Evolutionary conservation across 495 filamentous ascomycete genomes (phyloP).

Genomic region (Ramalina peruviana): DNA sequence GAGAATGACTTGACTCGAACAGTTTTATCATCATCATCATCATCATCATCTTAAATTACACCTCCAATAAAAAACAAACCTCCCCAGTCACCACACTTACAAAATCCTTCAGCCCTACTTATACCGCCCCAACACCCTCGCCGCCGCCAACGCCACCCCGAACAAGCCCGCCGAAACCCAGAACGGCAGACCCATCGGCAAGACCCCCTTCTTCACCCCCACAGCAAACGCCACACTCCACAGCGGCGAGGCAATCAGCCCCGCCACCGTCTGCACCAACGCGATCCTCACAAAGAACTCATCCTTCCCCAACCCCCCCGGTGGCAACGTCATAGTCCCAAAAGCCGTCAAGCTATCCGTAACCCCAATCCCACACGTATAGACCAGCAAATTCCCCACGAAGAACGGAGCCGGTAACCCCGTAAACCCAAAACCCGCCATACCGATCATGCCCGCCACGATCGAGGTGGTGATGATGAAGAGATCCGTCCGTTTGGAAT

Average conservation of each 20-base stretch:
- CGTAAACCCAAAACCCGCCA: conserved; percentile 7
- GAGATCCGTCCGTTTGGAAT: conserved; percentile 3
- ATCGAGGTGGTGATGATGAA: conserved; percentile 6
- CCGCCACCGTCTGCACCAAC: conserved; percentile 2
- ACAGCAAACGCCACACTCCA: background rate
- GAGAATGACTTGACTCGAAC: too few relatives aligned
- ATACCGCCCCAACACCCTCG: background rate
- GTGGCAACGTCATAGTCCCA: conserved; percentile 2
- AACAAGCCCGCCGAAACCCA: conserved; percentile 6
- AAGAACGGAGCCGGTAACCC: background rate
- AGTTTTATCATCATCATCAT: too few relatives aligned
- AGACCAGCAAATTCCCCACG: conserved; percentile 1
- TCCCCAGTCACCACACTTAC: too few relatives aligned
- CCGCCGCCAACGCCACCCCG: background rate
- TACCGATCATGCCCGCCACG: conserved; percentile 3
- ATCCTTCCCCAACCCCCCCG: background rate
- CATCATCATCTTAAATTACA: too few relatives aligned
- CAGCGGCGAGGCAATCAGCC: background rate
- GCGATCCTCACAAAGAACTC: conserved; percentile 8
- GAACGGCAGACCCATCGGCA: conserved; percentile 6
- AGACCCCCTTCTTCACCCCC: background rate
- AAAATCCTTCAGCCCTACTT: too few relatives aligned
- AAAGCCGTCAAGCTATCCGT: conserved; percentile 2
- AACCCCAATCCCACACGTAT: conserved; percentile 6
- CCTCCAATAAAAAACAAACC: too few relatives aligned